phyloP scores from a whole-genome alignment of 257 asterid species.

The Datura wrightii region DNA sequence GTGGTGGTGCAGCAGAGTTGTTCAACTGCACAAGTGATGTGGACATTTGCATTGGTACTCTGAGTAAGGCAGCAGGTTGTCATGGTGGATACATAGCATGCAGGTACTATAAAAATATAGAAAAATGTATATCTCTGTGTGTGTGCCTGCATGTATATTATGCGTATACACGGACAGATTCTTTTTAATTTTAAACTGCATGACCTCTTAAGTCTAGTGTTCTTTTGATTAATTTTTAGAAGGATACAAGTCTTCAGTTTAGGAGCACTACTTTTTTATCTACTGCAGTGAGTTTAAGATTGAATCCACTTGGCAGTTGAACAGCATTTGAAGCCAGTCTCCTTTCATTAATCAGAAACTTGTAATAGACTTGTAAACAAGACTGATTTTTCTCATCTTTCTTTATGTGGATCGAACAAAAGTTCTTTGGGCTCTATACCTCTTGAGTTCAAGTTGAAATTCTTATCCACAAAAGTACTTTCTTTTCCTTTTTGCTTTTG shows the following conservation, averaged over 20 bases:
- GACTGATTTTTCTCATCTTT: neutral
- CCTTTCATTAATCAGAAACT: neutral
- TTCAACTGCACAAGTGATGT: slow-evolving; percentile 79
- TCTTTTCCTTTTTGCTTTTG: neutral
- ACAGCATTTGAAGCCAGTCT: neutral
- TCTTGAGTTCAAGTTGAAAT: slow-evolving; percentile 2
- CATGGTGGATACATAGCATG: slow-evolving; percentile 98
- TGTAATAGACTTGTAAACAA: neutral
- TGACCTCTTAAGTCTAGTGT: neutral
- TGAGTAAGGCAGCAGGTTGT: slow-evolving; percentile 99
- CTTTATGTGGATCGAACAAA: neutral
- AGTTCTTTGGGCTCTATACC: slow-evolving; percentile 11
- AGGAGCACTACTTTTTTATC: slow-evolving; percentile 4
- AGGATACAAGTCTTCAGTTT: slow-evolving; percentile 16
- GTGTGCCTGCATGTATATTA: neutral
- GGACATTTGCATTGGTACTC: slow-evolving; percentile 89
- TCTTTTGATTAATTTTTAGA: slow-evolving; percentile 16
- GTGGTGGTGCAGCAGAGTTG: slow-evolving; percentile 96
- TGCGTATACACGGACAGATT: neutral
- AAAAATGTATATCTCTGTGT: neutral
- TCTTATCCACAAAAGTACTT: neutral
- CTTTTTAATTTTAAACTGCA: neutral
- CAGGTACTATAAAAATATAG: slow-evolving; percentile 57
- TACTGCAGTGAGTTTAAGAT: neutral
- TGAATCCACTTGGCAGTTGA: slow-evolving; percentile 3